Evolutionary conservation across 768 basidiomycete species (phyloP), one percentile per base, ranked within the genome.

Genomic region (Boletus insuetus): DNA sequence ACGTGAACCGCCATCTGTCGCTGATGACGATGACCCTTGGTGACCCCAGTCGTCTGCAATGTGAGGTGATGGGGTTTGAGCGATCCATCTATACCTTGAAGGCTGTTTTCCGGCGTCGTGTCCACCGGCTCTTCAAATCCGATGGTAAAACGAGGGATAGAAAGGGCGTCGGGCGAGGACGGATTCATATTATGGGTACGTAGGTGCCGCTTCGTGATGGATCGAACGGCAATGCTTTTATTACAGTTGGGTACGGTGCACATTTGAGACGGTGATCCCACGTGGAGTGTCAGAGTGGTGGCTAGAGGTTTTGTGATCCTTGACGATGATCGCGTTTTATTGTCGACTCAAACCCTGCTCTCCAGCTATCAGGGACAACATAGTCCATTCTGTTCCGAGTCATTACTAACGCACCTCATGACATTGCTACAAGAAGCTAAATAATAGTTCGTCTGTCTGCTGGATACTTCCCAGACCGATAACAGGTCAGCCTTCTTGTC

Each of bases 141-240:
- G 26, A 79, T 68, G 39, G 64, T 73, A 67, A 69, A 77, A 34
- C 37, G 39, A 16, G 71, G 59, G n/a, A 53, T 32, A 12, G 62
- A 58, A 24, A 69, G 58, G 42, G 46, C 13, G 16, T 53, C 65
- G 20, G 56, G 39, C 14, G 60, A 54, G 13, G 67, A 59, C 16
- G 66, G 67, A 54, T 66, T 64, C 38, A 85, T 77, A 22, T 86
- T 85, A 59, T 91, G 89, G 2, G 86, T 90, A 44, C 87, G 84
- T 37, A 89, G 77, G 64, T 91, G 89, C 34, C 89, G 80, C 68
- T 84, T 88, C 16, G 88, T 87, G 61, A 91, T 91, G 8, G 89
- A 91, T 13, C 87, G 82, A 17, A 91, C 89, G n/a, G 86, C 83
- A 63, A 91, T 91, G 6, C 76, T 79, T 64, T 86, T 85, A 31